phyloP scores from a whole-genome alignment of 495 filamentous ascomycete genomes.

The Aspergillus taichungensis region DNA sequence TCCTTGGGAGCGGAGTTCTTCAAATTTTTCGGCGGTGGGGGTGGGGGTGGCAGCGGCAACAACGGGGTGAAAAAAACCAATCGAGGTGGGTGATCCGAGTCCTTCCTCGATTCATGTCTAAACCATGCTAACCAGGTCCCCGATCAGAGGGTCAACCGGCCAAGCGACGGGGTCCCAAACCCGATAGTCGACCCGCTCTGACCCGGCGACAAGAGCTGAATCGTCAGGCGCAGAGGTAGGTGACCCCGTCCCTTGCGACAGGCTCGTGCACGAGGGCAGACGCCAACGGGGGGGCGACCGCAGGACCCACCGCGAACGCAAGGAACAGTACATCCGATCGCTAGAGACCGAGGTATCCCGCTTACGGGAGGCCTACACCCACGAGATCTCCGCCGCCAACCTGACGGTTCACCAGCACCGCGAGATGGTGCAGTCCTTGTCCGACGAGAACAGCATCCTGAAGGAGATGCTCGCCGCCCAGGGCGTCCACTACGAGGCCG shows the following conservation, averaged over 20 bases:
- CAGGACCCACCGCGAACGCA: constrained; percentile 91
- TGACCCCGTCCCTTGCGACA: neutral
- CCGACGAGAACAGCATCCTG: constrained; percentile 63
- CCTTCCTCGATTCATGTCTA: neutral
- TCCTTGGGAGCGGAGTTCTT: constrained; percentile 27
- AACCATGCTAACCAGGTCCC: neutral
- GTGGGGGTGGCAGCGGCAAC: neutral
- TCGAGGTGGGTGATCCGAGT: constrained; percentile 21
- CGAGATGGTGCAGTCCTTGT: constrained; percentile 29
- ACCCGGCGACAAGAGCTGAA: constrained; percentile 94
- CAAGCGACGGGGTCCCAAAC: constrained; percentile 89
- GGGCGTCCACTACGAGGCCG: constrained; percentile 51
- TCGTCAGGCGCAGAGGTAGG: constrained; percentile 86
- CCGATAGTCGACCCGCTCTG: constrained; percentile 89
- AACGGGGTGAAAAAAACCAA: constrained; percentile 23
- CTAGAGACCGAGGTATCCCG: constrained; percentile 84
- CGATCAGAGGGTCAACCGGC: constrained; percentile 67
- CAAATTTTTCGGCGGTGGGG: constrained; percentile 24
- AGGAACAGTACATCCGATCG: constrained; percentile 90
- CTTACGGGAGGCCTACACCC: constrained; percentile 41
- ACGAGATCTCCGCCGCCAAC: constrained; percentile 32
- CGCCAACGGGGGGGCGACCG: no score
- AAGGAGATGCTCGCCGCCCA: constrained; percentile 64
- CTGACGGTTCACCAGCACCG: constrained; percentile 32
- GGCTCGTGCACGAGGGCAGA: no score